phyloP scores from a whole-genome alignment of 306 rosid species.

The Luffa aegyptiaca region DNA sequence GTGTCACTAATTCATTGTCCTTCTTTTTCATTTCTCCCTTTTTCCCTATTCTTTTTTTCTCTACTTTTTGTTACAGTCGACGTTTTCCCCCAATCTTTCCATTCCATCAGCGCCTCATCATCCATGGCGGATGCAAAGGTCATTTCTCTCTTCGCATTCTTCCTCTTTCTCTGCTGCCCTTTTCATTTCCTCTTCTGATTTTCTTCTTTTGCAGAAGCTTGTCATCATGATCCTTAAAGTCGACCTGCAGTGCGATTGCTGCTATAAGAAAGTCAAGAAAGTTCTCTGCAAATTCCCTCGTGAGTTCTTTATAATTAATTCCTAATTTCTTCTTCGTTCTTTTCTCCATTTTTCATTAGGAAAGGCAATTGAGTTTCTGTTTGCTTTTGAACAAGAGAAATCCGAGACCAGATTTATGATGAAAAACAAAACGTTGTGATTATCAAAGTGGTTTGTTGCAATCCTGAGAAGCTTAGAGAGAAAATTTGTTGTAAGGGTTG shows the following conservation, averaged over 20 bases:
- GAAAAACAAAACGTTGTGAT: constrained; percentile 43
- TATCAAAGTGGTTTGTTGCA: constrained; percentile 61
- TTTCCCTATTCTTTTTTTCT: constrained; percentile 17
- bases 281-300: constrained; percentile 63
- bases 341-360: not conserved
- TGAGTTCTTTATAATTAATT: constrained; percentile 18
- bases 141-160: not conserved
- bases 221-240: constrained; percentile 56
- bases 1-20: not conserved
- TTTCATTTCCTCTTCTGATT: not conserved
- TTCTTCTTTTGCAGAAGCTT: constrained; percentile 16
- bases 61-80: constrained; percentile 17
- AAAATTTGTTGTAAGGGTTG: constrained; percentile 52
- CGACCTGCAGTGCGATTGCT: constrained; percentile 56
- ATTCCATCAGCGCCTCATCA: no score
- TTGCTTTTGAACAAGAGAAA: constrained; percentile 50
- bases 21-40: constrained; percentile 16
- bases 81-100: not conserved
- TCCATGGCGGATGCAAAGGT: constrained; percentile 7
- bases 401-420: constrained; percentile 54
- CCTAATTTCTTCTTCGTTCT: constrained; percentile 10
- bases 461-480: constrained; percentile 63
- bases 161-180: not conserved
- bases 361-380: constrained; percentile 1
- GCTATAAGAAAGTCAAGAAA: constrained; percentile 74